Base-by-base conservation (phyloP, 495 filamentous ascomycete genomes). In the Neurospora sp. region DNA sequence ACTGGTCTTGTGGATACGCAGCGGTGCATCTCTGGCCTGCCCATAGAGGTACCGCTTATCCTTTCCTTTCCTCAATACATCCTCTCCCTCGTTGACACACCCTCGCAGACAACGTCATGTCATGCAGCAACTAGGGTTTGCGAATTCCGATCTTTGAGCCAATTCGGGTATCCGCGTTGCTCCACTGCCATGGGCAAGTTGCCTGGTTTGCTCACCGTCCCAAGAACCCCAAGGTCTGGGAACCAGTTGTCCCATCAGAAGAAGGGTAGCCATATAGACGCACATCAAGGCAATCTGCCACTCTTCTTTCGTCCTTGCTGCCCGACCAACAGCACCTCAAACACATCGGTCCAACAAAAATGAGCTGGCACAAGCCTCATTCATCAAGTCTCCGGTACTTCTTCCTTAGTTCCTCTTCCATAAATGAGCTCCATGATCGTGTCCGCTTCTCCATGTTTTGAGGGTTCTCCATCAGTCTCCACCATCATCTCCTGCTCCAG, bases 241-340 rank as follows among this genome's bases (percentile, higher is more conserved):
- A 61, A 61, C 73, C 61, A 44, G 40, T 45, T 75, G 73, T 53
- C 44, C 40, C 69, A 20, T 59, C 38, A 53, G 68, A 61, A 31
- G 53, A 61, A 61, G 53, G 53, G 71, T 38, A 73, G 70, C 70
- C 74, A 77, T 75, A 76, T 74, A 75, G 71, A 72, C 70, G 41
- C 69, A 77, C 35, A 68, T 74, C 70, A 71, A 70, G 69, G 71
- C 45, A 73, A 70, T 70, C 70, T 37, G 41, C 61, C 71, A 42
- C 40, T 75, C 61, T 35, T 53, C 53, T 68, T 40, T 65, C 74
- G 59, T 77, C 37, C 74, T 81, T 82, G 79, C 40, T 82, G 79
- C 80, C 80, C 78, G 77, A 82, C 78, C 72, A 73, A 37, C 72
- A 73, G 40, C 73, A 74, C 53, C 69, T 73, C 45, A 53, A 65